These are phyloP conservation scores for Phaeotremella skinneri DNA, from an alignment of 768 basidiomycete genomes.

Conservation along the genomic window DNA sequence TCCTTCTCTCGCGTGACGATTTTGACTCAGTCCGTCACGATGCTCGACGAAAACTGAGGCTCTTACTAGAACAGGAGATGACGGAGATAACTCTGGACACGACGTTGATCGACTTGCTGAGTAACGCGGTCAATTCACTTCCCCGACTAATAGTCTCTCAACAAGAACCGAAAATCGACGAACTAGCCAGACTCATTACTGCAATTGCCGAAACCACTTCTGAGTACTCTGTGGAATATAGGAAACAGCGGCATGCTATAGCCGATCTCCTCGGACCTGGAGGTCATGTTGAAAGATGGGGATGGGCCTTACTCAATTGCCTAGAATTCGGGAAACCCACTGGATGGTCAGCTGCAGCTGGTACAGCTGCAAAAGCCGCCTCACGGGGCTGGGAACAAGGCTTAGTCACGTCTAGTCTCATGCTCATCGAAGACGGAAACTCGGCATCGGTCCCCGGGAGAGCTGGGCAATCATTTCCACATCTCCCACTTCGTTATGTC, in stretches of 20 bases:
- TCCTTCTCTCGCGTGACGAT: conserved; percentile 59
- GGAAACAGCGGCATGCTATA: conserved; percentile 26
- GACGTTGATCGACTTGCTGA: conserved; percentile 63
- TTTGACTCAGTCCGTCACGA: conserved; percentile 37
- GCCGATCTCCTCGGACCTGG: conserved; percentile 68
- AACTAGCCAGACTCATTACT: conserved; percentile 65
- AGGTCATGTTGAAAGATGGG: conserved; percentile 88
- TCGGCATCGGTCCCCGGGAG: neutral
- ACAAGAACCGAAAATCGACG: conserved; percentile 71
- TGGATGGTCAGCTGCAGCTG: conserved; percentile 24
- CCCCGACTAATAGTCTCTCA: conserved; percentile 69
- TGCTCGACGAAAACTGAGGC: conserved; percentile 15
- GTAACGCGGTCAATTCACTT: conserved; percentile 65
- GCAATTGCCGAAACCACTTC: conserved; percentile 64
- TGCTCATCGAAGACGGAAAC: conserved; percentile 1
- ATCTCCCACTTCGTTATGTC: conserved; percentile 40
- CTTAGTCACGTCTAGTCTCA: neutral
- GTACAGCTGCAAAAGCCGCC: conserved; percentile 20
- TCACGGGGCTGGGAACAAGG: conserved; percentile 34
- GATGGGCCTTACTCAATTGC: conserved; percentile 78
- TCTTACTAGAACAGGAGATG: conserved; percentile 4
- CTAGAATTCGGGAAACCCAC: conserved; percentile 66
- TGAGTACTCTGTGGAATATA: neutral
- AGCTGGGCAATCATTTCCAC: conserved; percentile 24
- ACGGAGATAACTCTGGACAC: conserved; percentile 51